Base-by-base conservation (phyloP, 192 early-diverging fungal species). In the Linnemannia zychae region DNA sequence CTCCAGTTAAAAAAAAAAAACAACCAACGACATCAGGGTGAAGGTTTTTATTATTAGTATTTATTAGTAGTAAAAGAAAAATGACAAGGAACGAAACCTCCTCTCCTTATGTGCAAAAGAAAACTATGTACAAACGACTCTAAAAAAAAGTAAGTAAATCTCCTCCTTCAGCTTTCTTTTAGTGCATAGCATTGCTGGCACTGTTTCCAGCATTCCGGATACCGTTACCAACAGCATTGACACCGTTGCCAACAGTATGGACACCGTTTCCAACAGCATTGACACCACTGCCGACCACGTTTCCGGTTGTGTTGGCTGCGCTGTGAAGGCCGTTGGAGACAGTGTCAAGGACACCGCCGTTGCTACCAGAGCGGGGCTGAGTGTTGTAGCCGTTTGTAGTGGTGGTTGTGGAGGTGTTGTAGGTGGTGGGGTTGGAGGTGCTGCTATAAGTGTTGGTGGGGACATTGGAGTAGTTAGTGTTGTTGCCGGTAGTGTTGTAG, bases 281-380 rank as follows among this genome's bases (percentile, higher is more conserved):
- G 49, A 46, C 71, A 7, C 46, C 49, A 12, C 53, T 24, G 17
- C 47, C 44, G 12, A 33, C 70, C 31, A 20, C 18, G 31, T 72
- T 72, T 3, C 31, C 28, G 37, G 34, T 46, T 3, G 15, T 38
- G 48, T 24, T 17, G 57, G 12, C 65, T 40, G 48, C 40, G 48
- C 63, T 67, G 40, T 49, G 46, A 5, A 50, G 37, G 28, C 49
- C 52, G 40, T 71, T 71, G 1, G 69, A 46, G 44, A 68, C 46
- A 33, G 52, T 18, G 40, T 78, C 37, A 3, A 40, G 36, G 15
- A 44, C 67, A 47, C 67, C 76, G 4, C 46, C 52, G 47, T 48
- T 48, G 47, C n/a, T n/a, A n/a, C 4, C 16, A 12, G 71, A 48
- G 24, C 79, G 79, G 38, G 79, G 79, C 53, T 80, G 78, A 7